Conservation (phyloP, 106 monocot genomes). For the Dendrobium nobile region DNA sequence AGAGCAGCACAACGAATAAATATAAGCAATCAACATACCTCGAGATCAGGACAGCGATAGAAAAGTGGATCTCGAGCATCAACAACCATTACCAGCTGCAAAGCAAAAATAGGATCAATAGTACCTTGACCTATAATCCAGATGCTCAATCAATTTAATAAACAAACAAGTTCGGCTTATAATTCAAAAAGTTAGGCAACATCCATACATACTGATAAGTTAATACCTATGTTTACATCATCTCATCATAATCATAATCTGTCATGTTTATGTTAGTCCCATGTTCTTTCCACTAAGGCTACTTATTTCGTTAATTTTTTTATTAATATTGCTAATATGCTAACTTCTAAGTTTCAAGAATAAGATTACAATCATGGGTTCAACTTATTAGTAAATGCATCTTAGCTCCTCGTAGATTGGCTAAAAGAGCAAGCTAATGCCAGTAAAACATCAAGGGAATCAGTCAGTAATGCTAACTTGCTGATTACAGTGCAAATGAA, state of each 20-base stretch:
- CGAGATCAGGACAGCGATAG: constrained; percentile 93
- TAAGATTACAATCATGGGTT: background rate
- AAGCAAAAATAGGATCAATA: background rate
- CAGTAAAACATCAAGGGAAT: background rate
- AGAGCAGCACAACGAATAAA: background rate
- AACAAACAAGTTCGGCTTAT: background rate
- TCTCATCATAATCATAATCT: background rate
- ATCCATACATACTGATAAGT: background rate
- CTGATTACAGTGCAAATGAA: background rate
- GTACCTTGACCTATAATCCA: background rate
- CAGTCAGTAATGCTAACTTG: background rate
- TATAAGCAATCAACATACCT: constrained; percentile 43
- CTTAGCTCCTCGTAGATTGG: background rate
- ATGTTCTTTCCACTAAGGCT: background rate
- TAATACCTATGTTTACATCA: background rate
- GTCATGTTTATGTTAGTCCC: background rate
- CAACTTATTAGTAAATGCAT: background rate
- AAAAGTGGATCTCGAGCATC: constrained; percentile 96
- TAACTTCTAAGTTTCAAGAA: background rate
- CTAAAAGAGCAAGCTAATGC: background rate
- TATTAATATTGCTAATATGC: background rate
- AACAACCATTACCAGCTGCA: constrained; percentile 96
- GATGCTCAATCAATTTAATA: background rate
- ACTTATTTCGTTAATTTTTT: background rate
- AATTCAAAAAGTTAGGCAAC: background rate